Evolutionary conservation across 2,329 filamentous ascomycete species (phyloP), one percentile per base, ranked within the genome.

Genomic region (Chaetothyriales sp.): DNA sequence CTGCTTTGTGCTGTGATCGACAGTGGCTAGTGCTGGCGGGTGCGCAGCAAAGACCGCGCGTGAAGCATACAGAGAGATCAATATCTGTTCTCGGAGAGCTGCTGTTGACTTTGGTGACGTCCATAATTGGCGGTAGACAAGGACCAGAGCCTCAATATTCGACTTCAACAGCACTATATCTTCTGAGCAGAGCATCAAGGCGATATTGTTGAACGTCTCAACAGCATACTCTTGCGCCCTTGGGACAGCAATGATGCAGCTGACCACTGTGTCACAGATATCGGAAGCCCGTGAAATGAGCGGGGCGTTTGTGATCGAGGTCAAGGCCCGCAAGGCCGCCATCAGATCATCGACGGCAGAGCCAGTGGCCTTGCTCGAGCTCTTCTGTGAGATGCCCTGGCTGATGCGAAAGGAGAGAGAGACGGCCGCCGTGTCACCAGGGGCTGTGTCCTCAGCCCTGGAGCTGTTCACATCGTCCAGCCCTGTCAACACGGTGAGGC

Each of bases 91-190:
- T 58, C 83, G 80, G 47, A 92, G 58, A 12, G 76, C 74, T 5
- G 2, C 26, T 22, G 75, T 66, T 45, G 78, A 76, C 58, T 84
- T 85, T n/a, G 77, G 75, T 56, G 50, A 47, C 22, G 45, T 73
- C 89, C 90, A 98, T 68, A 87, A 79, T 47, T 78, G 75, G 50
- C 77, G 78, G 56, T 95, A 79, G 44, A 89, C 65, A 1, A 86
- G 83, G 20, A 95, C 62, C 6, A 89, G 64, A 5, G 77, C 73
- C 50, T 72, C 69, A 15, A 83, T 73, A 39, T 83, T 68, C 32
- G 70, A 72, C 56, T 76, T 76, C 2, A 82, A 78, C 49, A 87
- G 71, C 0, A 71, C 65, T 12, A 81, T 73, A 54, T 85, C 77
- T 60, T 95, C 84, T 46, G 81, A 78, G 51, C 84, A 74, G 2